Percentiles rank a stretch among this genome's conserved stretches.
phyloP scores from a whole-genome alignment of 805 yeast genomes.

The Metahyphopichia silvanorum region DNA sequence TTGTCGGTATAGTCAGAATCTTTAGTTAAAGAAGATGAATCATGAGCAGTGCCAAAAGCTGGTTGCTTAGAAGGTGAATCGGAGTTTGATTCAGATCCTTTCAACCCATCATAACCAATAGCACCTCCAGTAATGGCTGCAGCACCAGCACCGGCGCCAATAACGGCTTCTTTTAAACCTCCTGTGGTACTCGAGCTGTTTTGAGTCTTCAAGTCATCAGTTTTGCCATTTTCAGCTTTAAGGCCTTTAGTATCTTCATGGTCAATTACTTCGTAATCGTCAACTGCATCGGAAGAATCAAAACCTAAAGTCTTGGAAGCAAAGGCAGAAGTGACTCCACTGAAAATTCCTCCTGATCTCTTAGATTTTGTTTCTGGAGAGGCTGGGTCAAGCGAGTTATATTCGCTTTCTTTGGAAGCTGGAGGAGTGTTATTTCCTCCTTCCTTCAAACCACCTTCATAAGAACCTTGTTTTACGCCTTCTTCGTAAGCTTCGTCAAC shows the following conservation, averaged over 20 bases:
- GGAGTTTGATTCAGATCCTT: slow-evolving; percentile 1
- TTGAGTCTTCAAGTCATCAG: no score
- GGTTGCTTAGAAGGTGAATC: not conserved
- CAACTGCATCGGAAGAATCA: slow-evolving; percentile 3
- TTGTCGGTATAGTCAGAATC: slow-evolving; percentile 1
- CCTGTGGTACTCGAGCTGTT: no score
- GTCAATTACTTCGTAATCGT: slow-evolving; percentile 2
- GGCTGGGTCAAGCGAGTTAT: not conserved
- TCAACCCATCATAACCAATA: slow-evolving; percentile 1
- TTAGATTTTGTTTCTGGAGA: not conserved
- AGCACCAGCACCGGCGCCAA: slow-evolving; percentile 14
- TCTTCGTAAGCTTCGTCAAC: slow-evolving; percentile 12
- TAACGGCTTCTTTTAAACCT: slow-evolving; percentile 10
- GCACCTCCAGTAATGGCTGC: slow-evolving; percentile 7
- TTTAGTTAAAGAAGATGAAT: not conserved
- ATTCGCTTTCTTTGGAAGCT: not conserved
- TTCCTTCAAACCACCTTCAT: slow-evolving; percentile 12
- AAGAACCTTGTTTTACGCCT: slow-evolving; percentile 15
- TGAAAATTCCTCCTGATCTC: slow-evolving; percentile 2
- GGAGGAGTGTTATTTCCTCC: not conserved
- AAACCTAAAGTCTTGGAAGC: slow-evolving; percentile 6
- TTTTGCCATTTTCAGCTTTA: not conserved
- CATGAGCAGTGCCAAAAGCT: not conserved
- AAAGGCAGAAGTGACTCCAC: slow-evolving; percentile 3
- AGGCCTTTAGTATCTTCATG: not conserved